Percentiles rank a stretch among this genome's conserved stretches.
phyloP scores from a whole-genome alignment of 2,329 filamentous ascomycete species.

The Dactylonectria macrodidyma region DNA sequence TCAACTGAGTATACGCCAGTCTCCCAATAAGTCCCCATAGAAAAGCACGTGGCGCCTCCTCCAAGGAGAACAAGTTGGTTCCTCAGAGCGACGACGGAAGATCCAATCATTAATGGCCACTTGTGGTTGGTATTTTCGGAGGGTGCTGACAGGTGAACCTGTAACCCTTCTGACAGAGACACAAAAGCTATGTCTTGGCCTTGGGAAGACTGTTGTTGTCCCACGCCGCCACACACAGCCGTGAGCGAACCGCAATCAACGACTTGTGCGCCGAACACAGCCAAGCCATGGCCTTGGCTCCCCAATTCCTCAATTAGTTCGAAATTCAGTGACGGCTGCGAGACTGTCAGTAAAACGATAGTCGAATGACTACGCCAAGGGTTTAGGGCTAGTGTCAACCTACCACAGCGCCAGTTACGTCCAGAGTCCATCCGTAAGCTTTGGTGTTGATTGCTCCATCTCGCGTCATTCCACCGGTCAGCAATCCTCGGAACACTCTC shows the following conservation, averaged over 20 bases:
- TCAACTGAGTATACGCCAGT: slow-evolving; percentile 66
- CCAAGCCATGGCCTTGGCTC: slow-evolving; percentile 34
- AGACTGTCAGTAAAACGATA: neutral
- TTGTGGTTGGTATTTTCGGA: slow-evolving; percentile 15
- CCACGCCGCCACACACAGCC: slow-evolving; percentile 53
- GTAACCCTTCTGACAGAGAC: slow-evolving; percentile 47
- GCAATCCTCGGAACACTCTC: slow-evolving; percentile 67
- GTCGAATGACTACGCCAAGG: neutral
- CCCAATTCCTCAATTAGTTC: slow-evolving; percentile 25
- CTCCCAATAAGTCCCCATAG: slow-evolving; percentile 91
- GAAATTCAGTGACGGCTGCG: slow-evolving; percentile 49
- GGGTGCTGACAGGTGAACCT: slow-evolving; percentile 23
- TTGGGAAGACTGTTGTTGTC: slow-evolving; percentile 44
- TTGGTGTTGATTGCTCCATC: slow-evolving; percentile 75
- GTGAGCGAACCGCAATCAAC: slow-evolving; percentile 40
- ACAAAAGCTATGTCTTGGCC: slow-evolving; percentile 49
- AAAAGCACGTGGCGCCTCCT: slow-evolving; percentile 90
- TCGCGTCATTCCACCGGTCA: slow-evolving; percentile 79
- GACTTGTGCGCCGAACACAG: slow-evolving; percentile 52
- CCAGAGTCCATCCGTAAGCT: slow-evolving; percentile 76
- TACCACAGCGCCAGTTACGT: slow-evolving; percentile 56
- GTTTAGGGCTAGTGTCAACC: slow-evolving; percentile 28
- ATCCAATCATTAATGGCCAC: slow-evolving; percentile 79
- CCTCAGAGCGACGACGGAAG: slow-evolving; percentile 66
- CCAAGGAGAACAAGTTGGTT: slow-evolving; percentile 76